Percentiles rank a stretch among this genome's conserved stretches.
Conservation (phyloP, 495 filamentous ascomycete genomes). For the Xylaria bambusicola region DNA sequence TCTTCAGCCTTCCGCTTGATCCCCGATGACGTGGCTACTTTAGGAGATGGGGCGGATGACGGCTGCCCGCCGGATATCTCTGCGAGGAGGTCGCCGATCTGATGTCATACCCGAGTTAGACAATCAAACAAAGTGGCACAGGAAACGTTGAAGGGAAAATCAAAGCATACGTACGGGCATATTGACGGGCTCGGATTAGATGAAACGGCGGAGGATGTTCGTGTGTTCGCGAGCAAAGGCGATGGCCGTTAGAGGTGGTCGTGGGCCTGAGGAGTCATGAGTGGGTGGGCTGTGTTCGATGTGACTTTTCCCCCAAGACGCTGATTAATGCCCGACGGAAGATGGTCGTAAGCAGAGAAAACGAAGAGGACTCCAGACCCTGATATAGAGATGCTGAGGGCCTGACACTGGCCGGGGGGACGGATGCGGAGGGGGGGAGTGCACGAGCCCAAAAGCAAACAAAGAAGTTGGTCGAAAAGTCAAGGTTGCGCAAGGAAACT, state of each 20-base stretch:
- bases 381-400: neutral
- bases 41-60: conserved; percentile 33
- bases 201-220: conserved; percentile 10
- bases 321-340: neutral
- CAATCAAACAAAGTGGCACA: neutral
- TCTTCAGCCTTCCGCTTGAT: conserved; percentile 58
- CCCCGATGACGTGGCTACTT: conserved; percentile 27
- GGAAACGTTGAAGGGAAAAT: conserved; percentile 6
- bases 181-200: conserved; percentile 13
- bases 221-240: conserved; percentile 13
- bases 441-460: conserved; percentile 13
- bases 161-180: conserved; percentile 27
- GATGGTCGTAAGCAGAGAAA: neutral
- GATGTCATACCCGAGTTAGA: conserved; percentile 26
- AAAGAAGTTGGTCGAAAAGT: conserved; percentile 19
- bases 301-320: neutral
- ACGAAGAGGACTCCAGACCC: neutral
- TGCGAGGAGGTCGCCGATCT: conserved; percentile 58
- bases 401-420: neutral
- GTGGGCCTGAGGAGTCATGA: conserved; percentile 13
- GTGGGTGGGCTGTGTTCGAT: neutral
- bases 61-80: conserved; percentile 54
- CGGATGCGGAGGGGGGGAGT: conserved; percentile 14
- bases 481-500: conserved; percentile 19
- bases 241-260: conserved; percentile 26